Base-by-base conservation (phyloP, 169 alveolate genomes). In the Eimeria falciformis region DNA sequence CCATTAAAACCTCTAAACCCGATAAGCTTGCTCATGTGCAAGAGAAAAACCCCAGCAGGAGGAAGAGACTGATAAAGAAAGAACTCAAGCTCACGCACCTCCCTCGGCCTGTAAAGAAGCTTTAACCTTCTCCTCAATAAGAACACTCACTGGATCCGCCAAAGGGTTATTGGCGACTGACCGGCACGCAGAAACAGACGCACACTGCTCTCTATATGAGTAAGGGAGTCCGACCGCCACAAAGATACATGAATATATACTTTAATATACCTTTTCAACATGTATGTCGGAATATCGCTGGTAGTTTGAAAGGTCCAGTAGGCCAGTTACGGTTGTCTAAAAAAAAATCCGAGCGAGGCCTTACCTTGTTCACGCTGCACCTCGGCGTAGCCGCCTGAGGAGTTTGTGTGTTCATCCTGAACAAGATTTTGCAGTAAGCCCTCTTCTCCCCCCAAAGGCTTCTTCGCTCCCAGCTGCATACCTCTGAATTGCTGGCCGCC, bases 91-190 rank as follows among this genome's bases (percentile, higher is more conserved):
- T 50, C 55, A 29, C 93, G 43, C 69, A 66, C 94, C 94, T 47
- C 94, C 94, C 46, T 91, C 94, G 43, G 94, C 91, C 45, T 71
- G 86, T 29, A 91, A 47, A 29, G 83, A 40, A 7, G 91, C 94
- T 73, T 81, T 66, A 4, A 91, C 81, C 69, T 68, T 91, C 68
- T 91, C 94, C 56, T 91, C 94, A 7, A 91, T 50, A 11, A 69
- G 62, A 7, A 81, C 45, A 73, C 73, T 50, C 6, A 91, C 94
- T 23, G 94, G 94, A 23, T 91, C 94, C 40, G 58, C 91, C 4
- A 91, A 91, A 12, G 91, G 94, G 47, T 91, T 82, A 37, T 45
- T 50, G 29, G 71, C 14, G 27, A 45, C 86, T 29, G 91, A n/a
- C n/a, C n/a, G n/a, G n/a, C 71, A 37, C 46, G 68, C 47, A 75